Conservation (phyloP, 2,329 filamentous ascomycete species). For the Piedraia hortae region DNA sequence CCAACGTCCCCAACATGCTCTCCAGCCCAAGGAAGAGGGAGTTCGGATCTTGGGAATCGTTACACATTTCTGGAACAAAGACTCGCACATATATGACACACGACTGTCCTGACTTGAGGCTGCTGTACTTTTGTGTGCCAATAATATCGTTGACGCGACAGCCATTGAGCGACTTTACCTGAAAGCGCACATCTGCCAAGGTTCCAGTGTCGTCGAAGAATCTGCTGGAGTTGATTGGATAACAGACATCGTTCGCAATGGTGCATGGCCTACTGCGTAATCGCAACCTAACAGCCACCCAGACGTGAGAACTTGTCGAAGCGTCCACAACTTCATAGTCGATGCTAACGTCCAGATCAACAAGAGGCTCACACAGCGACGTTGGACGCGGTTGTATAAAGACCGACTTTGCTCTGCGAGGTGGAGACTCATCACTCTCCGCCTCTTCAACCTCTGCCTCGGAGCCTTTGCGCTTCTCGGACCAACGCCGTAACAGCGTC, state of each 20-base stretch:
- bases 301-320: conserved; percentile 5
- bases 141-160: conserved; percentile 8
- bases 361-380: conserved; percentile 4
- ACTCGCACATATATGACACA: conserved; percentile 10
- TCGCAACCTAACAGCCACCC: conserved; percentile 9
- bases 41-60: conserved; percentile 7
- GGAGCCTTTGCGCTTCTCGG: conserved; percentile 7
- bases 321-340: conserved; percentile 8
- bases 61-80: conserved; percentile 6
- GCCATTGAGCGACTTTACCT: conserved; percentile 8
- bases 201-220: too few species aligned
- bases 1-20: conserved; percentile 10
- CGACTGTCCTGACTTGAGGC: conserved; percentile 6
- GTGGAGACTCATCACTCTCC: too few species aligned
- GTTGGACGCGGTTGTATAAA: not conserved
- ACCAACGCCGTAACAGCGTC: conserved; percentile 9
- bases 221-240: too few species aligned
- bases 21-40: conserved; percentile 11
- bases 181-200: conserved; percentile 9
- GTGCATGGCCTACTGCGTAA: conserved; percentile 1
- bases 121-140: conserved; percentile 8
- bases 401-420: conserved; percentile 6
- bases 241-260: too few species aligned
- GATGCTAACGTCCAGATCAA: conserved; percentile 6
- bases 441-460: conserved; percentile 5